A percentile compares a stretch with the other conserved stretches of the same genome.
Evolutionary conservation across 768 basidiomycete species (phyloP).

Genomic region (Lactifluus pinguis): DNA sequence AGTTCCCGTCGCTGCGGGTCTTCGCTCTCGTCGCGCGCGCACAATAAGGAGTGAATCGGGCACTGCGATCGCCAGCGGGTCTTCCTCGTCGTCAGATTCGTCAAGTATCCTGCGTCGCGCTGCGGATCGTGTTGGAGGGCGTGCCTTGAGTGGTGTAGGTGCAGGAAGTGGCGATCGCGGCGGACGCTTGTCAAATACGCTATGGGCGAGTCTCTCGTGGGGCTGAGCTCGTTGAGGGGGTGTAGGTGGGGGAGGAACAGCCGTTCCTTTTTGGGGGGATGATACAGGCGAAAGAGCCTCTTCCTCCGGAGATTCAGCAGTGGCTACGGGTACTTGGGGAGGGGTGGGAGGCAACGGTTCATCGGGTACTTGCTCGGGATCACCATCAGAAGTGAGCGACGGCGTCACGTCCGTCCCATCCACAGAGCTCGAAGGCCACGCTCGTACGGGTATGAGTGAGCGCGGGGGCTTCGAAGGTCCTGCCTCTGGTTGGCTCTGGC

Average conservation of each 20-base stretch:
- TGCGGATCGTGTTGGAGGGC: conserved; percentile 41
- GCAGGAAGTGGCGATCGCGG: conserved; percentile 38
- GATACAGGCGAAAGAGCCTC: neutral
- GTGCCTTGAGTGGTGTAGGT: conserved; percentile 43
- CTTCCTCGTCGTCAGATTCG: conserved; percentile 7
- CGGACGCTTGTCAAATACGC: conserved; percentile 49
- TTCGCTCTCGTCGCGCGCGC: neutral
- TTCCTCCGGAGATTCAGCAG: neutral
- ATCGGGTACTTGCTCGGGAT: conserved; percentile 12
- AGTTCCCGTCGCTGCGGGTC: neutral
- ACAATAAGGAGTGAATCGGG: neutral
- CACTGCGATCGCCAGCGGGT: conserved; percentile 2
- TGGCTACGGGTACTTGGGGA: conserved; percentile 8
- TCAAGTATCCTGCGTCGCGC: neutral
- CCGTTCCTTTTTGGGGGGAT: neutral
- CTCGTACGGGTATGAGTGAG: conserved; percentile 6
- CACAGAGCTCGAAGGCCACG: conserved; percentile 15
- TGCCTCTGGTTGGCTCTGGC: neutral
- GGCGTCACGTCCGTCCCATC: conserved; percentile 20
- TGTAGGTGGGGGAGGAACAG: neutral
- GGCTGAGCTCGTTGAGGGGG: neutral
- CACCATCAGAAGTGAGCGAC: conserved; percentile 19
- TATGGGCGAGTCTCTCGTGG: neutral
- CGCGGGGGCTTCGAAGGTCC: conserved; percentile 2
- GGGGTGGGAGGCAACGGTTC: conserved; percentile 16